Base-by-base conservation (phyloP, 805 yeast genomes). In the Saturnispora saitoi region DNA sequence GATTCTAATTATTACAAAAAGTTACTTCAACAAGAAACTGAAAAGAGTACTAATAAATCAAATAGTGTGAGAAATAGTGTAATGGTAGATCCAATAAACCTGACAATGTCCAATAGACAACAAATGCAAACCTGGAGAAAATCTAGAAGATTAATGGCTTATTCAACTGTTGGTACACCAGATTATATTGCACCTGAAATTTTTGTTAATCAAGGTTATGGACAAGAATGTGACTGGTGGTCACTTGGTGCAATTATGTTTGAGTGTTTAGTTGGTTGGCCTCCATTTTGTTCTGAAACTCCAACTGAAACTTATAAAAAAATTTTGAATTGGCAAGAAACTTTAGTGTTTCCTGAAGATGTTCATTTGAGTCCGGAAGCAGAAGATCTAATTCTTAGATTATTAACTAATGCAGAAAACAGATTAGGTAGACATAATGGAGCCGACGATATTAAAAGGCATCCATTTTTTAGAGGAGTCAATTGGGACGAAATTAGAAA, bases 181-280 rank as follows among this genome's bases (percentile, higher is more conserved):
- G 96, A 89, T 65, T 89, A 89, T 63, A 89, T 89, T 65, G 96
- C 96, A 1, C 97, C 97, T 0, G 97, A 89, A 63, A 90, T 89
- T 52, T 89, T 89, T 59, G 72, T 87, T 43, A 88, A 88, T 58
- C 93, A 89, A 69, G 97, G 97, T 4, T 89, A 89, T 66, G 95
- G 96, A 11, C 95, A 88, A 68, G 96, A 89, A 62, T 89, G 97
- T 68, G 97, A 89, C 66, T 89, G 97, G 97, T 89, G 97, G 97
- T 85, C 95, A 8, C 68, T 89, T 41, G 97, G 97, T 29, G 95
- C 96, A 1, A 89, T 89, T 61, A 90, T 89, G 97, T 89, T 84
- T 66, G 97, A 89, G 72, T 89, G 97, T 70, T 70, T 89, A 53
- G 86, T 89, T 51, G 97, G 97, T 30, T 89, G 96, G 95, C 96